Percentiles rank a stretch among this genome's conserved stretches.
Evolutionary conservation across 2,329 filamentous ascomycete species (phyloP).

Genomic region (Pyrenophora graminea): DNA sequence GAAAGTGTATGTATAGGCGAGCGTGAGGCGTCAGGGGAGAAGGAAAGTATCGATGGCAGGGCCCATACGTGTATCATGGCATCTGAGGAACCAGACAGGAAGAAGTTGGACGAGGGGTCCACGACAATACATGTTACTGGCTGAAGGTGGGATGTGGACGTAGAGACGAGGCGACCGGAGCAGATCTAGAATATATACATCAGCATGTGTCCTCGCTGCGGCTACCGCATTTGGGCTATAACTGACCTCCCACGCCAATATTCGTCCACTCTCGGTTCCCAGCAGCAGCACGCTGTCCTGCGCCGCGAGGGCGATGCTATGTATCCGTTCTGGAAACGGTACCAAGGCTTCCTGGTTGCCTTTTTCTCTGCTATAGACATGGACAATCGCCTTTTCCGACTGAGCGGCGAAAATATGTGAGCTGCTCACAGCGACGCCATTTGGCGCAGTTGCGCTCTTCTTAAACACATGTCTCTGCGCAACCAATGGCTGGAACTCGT

Average conservation of each 20-base stretch:
- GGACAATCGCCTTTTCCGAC: slow-evolving; percentile 85
- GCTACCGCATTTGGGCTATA: neutral
- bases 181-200: slow-evolving; percentile 57
- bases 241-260: slow-evolving; percentile 91
- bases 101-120: slow-evolving; percentile 70
- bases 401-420: slow-evolving; percentile 92
- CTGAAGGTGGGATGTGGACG: slow-evolving; percentile 78
- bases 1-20: slow-evolving; percentile 79
- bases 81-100: slow-evolving; percentile 81
- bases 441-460: slow-evolving; percentile 81
- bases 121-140: slow-evolving; percentile 75
- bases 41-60: slow-evolving; percentile 71
- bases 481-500: slow-evolving; percentile 77
- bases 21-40: slow-evolving; percentile 56
- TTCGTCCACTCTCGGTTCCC: slow-evolving; percentile 81
- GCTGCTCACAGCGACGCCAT: slow-evolving; percentile 77
- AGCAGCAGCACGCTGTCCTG: slow-evolving; percentile 71
- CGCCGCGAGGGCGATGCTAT: slow-evolving; percentile 72
- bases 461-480: slow-evolving; percentile 81
- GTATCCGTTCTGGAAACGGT: slow-evolving; percentile 85
- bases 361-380: slow-evolving; percentile 84
- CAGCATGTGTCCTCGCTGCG: slow-evolving; percentile 9
- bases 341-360: slow-evolving; percentile 88
- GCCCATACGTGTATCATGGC: slow-evolving; percentile 94
- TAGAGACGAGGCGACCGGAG: slow-evolving; percentile 76